Conservation (phyloP, 805 yeast species). For the Starmerella apicola region DNA sequence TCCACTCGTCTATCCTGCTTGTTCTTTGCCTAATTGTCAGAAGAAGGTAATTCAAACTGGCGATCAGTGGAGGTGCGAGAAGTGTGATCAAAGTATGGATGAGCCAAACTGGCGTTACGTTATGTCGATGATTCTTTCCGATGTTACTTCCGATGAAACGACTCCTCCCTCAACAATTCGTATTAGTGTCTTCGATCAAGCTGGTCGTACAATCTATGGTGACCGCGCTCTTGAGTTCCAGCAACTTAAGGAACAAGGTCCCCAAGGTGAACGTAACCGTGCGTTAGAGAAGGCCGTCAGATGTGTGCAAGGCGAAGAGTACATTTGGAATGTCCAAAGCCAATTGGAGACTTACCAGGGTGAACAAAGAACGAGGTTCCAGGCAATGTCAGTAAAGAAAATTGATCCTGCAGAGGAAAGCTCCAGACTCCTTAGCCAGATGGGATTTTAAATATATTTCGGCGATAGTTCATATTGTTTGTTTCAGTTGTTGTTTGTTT, state of each 20-base stretch:
- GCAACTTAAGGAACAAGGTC: constrained; percentile 21
- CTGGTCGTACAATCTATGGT: constrained; percentile 57
- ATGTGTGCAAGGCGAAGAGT: constrained; percentile 53
- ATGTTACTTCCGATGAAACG: constrained; percentile 42
- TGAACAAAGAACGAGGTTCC: constrained; percentile 52
- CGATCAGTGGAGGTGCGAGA: constrained; percentile 85
- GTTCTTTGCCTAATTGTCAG: constrained; percentile 63
- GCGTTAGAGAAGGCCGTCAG: constrained; percentile 37
- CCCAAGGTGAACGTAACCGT: constrained; percentile 27
- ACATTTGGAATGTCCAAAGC: constrained; percentile 64
- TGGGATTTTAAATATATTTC: constrained; percentile 12
- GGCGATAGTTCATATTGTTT: too few species aligned
- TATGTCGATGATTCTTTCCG: constrained; percentile 63
- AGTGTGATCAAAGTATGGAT: constrained; percentile 59
- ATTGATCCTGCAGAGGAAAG: constrained; percentile 8
- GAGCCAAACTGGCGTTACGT: constrained; percentile 72
- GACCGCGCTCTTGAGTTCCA: constrained; percentile 49
- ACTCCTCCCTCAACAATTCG: constrained; percentile 38
- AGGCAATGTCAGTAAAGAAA: constrained; percentile 37
- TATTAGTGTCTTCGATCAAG: constrained; percentile 78
- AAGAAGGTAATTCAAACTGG: constrained; percentile 68
- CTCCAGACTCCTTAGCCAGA: constrained; percentile 11
- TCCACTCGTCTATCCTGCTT: constrained; percentile 80
- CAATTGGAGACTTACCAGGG: constrained; percentile 77
- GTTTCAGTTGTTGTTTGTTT: too few species aligned